Evolutionary conservation across 768 basidiomycete species (phyloP).

Genomic region (Hypsizygus marmoreus): DNA sequence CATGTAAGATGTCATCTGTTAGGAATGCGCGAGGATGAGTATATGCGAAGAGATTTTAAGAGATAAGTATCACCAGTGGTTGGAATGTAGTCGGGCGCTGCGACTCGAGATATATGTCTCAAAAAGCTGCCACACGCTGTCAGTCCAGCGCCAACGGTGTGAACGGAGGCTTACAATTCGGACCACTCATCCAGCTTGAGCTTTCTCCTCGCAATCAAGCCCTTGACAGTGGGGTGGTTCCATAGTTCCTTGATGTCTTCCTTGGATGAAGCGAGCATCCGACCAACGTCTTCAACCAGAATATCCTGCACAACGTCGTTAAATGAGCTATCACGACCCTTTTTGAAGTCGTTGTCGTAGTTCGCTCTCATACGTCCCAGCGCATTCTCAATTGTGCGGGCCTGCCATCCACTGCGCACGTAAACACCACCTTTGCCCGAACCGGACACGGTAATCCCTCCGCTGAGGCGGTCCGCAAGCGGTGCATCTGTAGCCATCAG

Average conservation of each 20-base stretch:
- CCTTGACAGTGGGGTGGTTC: conserved; percentile 70
- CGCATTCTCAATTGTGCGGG: conserved; percentile 61
- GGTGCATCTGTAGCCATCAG: conserved; percentile 62
- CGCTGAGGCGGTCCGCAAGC: conserved; percentile 73
- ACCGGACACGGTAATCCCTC: conserved; percentile 70
- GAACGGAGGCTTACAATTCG: conserved; percentile 66
- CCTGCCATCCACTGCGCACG: conserved; percentile 83
- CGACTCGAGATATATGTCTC: conserved; percentile 70
- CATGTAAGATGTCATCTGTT: conserved; percentile 82
- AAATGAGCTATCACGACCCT: conserved; percentile 31
- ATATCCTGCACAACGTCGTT: conserved; percentile 47
- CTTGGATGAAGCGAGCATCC: conserved; percentile 56
- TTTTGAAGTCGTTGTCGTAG: conserved; percentile 34
- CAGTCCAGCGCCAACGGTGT: conserved; percentile 11
- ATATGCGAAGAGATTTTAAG: conserved; percentile 24
- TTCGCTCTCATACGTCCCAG: conserved; percentile 38
- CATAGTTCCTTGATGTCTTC: conserved; percentile 74
- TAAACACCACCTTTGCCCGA: conserved; percentile 77
- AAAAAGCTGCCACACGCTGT: conserved; percentile 58
- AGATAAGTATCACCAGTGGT: conserved; percentile 56
- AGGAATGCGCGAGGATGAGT: conserved; percentile 21
- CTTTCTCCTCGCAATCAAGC: conserved; percentile 65
- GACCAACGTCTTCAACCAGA: conserved; percentile 61
- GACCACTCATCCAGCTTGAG: conserved; percentile 86
- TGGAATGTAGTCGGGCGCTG: conserved; percentile 68